Evolutionary conservation across 495 filamentous ascomycete genomes (phyloP), one percentile per base, ranked within the genome.

Genomic region (Aspergillus haitiensis): DNA sequence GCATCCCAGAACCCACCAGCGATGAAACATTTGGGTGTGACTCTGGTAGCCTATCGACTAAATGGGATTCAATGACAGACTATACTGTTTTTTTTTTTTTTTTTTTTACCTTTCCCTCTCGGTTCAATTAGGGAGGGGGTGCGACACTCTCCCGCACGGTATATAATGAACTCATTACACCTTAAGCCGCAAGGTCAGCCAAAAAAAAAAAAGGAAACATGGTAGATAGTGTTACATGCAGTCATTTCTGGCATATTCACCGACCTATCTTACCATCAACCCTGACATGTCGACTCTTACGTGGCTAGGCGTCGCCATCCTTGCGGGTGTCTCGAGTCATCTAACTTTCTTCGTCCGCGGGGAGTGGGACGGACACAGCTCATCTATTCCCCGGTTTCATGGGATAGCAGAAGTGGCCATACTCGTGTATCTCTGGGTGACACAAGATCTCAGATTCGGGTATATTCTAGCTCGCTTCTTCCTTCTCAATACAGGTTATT

Each of bases 321-420:
- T 55, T 12, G 52, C 39, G 18, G 40, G 53, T 32, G 16, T 47
- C 40, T 7, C 36, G 31, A 56, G 53, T 27, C 53, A 56, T 36
- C 42, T 36, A 16, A 15, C 31, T 36, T 33, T 36, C n/a, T 56
- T 46, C 42, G 47, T 56, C 27, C 42, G 10, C 6, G 40, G 53
- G 5, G 40, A 56, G 8, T 47, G 53, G 53, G 40, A 56, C 31
- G 40, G 31, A 10, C 39, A 16, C 32, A 34, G 11, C 9, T 40
- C 27, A 7, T 56, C 53, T 36, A 18, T 47, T 47, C 27, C 31
- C 5, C 47, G 47, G 27, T 46, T 56, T 31, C 10, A 46, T 32
- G 27, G 40, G 32, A 42, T 21, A 12, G 11, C 36, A 45, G 40
- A 56, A 18, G 36, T 34, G 5, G 11, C 18, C 27, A 6, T 56